These are phyloP conservation scores for Xylariaceae sp. DNA, from an alignment of 2,329 filamentous ascomycete genomes.

Conservation along the genomic window DNA sequence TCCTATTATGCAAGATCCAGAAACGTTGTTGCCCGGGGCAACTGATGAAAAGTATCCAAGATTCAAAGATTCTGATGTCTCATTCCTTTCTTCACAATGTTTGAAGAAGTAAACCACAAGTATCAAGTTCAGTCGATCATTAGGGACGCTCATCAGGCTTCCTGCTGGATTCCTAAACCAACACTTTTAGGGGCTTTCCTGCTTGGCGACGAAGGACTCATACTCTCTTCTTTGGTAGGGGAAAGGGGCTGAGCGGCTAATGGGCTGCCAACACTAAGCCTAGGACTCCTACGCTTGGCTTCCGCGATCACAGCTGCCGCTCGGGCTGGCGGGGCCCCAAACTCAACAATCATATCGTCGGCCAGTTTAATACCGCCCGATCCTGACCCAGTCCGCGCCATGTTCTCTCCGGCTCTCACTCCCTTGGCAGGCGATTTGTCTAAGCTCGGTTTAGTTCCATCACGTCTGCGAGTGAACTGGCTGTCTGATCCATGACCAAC, in stretches of 20 bases:
- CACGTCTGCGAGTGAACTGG: background rate
- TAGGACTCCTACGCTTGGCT: constrained; percentile 9
- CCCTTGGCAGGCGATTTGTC: constrained; percentile 1
- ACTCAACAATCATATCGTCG: constrained; percentile 28
- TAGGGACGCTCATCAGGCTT: background rate
- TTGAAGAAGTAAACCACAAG: background rate
- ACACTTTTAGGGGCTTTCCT: constrained; percentile 9
- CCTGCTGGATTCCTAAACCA: constrained; percentile 17
- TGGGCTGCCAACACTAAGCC: constrained; percentile 10
- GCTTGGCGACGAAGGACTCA: constrained; percentile 4
- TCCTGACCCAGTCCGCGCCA: constrained; percentile 24
- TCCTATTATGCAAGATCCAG: no score
- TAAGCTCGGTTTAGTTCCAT: background rate
- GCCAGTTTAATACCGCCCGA: constrained; percentile 27
- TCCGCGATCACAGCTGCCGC: constrained; percentile 9
- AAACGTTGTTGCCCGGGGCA: no score
- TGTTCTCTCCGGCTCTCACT: constrained; percentile 18
- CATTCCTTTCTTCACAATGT: no score
- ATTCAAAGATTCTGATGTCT: no score
- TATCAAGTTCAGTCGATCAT: background rate
- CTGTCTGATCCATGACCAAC: background rate
- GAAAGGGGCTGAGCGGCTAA: constrained; percentile 6
- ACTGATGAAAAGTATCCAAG: no score
- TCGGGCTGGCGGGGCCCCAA: constrained; percentile 21
- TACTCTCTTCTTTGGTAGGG: background rate